These are phyloP conservation scores for Perilla frutescens DNA, from an alignment of 257 asterid genomes.

Conservation along the genomic window DNA sequence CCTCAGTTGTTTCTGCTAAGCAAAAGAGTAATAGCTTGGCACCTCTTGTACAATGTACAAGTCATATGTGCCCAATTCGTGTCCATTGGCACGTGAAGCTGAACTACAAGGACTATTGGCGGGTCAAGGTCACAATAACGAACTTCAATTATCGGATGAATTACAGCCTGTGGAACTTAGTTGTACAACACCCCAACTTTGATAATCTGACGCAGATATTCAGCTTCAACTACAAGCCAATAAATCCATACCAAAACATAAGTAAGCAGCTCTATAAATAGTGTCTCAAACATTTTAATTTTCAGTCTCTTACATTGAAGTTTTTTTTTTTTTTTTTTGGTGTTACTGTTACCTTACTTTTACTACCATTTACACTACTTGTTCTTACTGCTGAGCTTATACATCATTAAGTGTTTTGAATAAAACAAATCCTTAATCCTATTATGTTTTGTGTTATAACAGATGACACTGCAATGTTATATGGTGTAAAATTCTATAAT, in stretches of 20 bases:
- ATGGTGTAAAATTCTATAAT: slow-evolving; percentile 78
- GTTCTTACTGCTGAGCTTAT: not conserved
- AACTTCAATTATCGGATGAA: slow-evolving; percentile 85
- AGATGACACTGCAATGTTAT: slow-evolving; percentile 92
- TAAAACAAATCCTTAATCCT: slow-evolving; percentile 1
- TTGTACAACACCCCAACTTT: slow-evolving; percentile 90
- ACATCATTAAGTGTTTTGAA: not conserved
- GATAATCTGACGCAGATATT: slow-evolving; percentile 81
- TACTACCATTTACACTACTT: not conserved
- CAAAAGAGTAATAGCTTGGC: slow-evolving; percentile 52
- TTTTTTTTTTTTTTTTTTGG: not conserved
- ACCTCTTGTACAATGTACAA: slow-evolving; percentile 85
- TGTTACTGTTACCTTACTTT: too few species aligned
- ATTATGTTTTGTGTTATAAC: slow-evolving; percentile 28
- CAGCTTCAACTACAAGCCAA: slow-evolving; percentile 87
- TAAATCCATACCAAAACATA: slow-evolving; percentile 67
- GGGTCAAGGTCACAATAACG: slow-evolving; percentile 80
- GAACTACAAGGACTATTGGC: slow-evolving; percentile 87
- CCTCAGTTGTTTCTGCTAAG: slow-evolving; percentile 70
- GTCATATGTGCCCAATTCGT: slow-evolving; percentile 89
- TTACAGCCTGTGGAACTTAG: slow-evolving; percentile 81
- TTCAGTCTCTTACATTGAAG: not conserved
- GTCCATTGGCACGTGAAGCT: slow-evolving; percentile 91
- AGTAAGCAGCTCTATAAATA: slow-evolving; percentile 52
- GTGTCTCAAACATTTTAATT: not conserved